These are phyloP conservation scores for Penicillium sp. DNA, from an alignment of 2,329 filamentous ascomycete species.

Conservation along the genomic window DNA sequence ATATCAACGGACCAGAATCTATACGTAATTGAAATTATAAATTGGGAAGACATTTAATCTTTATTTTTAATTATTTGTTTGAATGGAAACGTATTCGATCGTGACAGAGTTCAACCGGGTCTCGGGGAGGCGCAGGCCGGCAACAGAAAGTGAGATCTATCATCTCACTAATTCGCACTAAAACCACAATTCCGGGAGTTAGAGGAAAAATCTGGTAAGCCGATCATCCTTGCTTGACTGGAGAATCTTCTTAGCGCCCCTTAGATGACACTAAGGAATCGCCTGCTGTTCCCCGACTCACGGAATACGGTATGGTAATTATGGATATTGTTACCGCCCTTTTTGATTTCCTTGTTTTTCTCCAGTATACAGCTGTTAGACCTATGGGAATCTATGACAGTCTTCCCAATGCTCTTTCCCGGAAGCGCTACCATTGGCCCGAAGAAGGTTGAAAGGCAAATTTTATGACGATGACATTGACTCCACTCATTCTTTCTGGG, in stretches of 20 bases:
- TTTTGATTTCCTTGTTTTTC: background rate
- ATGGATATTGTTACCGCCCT: background rate
- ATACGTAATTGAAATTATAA: background rate
- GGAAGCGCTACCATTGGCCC: constrained; percentile 12
- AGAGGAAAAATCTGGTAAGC: constrained; percentile 15
- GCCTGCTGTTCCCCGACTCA: constrained; percentile 33
- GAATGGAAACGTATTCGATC: background rate
- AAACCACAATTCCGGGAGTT: constrained; percentile 34
- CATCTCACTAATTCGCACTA: constrained; percentile 38
- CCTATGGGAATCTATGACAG: constrained; percentile 17
- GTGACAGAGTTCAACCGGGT: constrained; percentile 12
- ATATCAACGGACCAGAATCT: background rate
- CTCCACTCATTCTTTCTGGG: constrained; percentile 10
- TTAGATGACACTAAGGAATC: background rate
- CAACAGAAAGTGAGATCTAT: constrained; percentile 35
- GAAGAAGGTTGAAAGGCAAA: background rate
- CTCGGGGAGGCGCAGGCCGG: constrained; percentile 21
- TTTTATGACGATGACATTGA: constrained; percentile 20
- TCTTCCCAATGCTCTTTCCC: constrained; percentile 4
- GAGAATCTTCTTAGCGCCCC: constrained; percentile 28
- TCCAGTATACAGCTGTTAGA: background rate
- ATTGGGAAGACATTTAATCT: background rate
- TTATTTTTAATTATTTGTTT: background rate
- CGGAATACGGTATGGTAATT: constrained; percentile 5
- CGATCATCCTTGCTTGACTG: constrained; percentile 36